Evolutionary conservation across 2,329 filamentous ascomycete genomes (phyloP).

Genomic region (Xylaria sp.): DNA sequence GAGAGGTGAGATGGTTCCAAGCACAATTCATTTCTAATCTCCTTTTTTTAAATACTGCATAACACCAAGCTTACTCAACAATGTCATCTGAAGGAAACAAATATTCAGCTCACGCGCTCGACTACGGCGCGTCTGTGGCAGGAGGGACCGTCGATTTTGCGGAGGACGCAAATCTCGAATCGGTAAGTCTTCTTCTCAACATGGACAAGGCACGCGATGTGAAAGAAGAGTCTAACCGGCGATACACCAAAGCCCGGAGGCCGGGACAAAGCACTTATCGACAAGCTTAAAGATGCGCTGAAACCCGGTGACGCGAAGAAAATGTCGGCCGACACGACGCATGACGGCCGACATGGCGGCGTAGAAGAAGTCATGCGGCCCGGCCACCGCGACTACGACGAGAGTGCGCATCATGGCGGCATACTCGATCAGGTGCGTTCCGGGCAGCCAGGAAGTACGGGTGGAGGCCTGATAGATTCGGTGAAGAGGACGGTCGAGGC

Average conservation of each 20-base stretch:
- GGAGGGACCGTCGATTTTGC: constrained; percentile 31
- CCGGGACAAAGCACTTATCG: constrained; percentile 31
- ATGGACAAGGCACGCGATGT: not conserved
- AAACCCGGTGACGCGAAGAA: constrained; percentile 29
- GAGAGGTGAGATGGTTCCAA: not conserved
- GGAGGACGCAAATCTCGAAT: constrained; percentile 11
- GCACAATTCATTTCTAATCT: not conserved
- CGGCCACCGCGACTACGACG: constrained; percentile 28
- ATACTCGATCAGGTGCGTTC: constrained; percentile 13
- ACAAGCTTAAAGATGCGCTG: constrained; percentile 36
- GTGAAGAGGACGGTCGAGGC: constrained; percentile 4
- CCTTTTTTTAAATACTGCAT: not conserved
- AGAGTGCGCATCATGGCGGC: constrained; percentile 9
- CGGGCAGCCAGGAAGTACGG: not conserved
- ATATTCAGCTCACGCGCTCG: constrained; percentile 10
- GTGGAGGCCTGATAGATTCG: constrained; percentile 9
- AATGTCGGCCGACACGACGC: constrained; percentile 3
- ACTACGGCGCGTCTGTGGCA: constrained; percentile 33
- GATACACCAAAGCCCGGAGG: constrained; percentile 21
- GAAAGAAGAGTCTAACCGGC: constrained; percentile 4
- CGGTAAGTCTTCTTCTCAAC: constrained; percentile 10
- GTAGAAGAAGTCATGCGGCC: constrained; percentile 31
- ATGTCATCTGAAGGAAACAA: constrained; percentile 26
- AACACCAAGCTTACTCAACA: not conserved
- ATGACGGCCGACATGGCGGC: constrained; percentile 27